Evolutionary conservation across 106 monocot genomes (phyloP).

Genomic region (Cymbidium sinense): DNA sequence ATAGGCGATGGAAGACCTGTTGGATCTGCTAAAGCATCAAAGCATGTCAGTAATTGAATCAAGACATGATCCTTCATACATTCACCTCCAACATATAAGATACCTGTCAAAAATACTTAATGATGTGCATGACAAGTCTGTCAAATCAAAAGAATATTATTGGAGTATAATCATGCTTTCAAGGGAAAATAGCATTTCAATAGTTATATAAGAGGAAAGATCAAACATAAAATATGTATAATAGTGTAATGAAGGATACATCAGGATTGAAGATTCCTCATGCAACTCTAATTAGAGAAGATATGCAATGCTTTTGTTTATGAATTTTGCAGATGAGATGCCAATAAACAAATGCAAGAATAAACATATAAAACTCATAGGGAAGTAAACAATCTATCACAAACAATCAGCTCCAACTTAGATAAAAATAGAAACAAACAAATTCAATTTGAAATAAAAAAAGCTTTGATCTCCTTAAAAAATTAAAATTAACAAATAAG

Average conservation of each 20-base stretch:
- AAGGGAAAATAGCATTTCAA: neutral
- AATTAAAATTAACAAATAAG: too few relatives aligned
- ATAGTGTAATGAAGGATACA: neutral
- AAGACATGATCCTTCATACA: neutral
- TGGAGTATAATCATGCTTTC: neutral
- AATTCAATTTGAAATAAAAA: too few relatives aligned
- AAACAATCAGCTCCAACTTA: too few relatives aligned
- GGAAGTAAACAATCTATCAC: neutral
- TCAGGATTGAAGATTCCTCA: neutral
- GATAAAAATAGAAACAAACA: too few relatives aligned
- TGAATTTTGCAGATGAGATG: neutral
- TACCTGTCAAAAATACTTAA: neutral
- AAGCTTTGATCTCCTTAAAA: too few relatives aligned
- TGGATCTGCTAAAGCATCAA: constrained; percentile 56
- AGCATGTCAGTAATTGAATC: constrained; percentile 12
- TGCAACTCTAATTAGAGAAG: neutral
- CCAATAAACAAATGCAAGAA: neutral
- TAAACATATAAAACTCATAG: neutral
- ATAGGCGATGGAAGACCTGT: constrained; percentile 72
- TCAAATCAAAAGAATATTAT: neutral
- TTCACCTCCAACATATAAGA: neutral
- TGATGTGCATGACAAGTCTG: neutral
- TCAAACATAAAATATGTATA: neutral
- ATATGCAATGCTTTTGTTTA: neutral
- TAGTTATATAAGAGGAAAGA: neutral